phyloP scores from a whole-genome alignment of 345 rosid species.

The Gossypium herbaceum region DNA sequence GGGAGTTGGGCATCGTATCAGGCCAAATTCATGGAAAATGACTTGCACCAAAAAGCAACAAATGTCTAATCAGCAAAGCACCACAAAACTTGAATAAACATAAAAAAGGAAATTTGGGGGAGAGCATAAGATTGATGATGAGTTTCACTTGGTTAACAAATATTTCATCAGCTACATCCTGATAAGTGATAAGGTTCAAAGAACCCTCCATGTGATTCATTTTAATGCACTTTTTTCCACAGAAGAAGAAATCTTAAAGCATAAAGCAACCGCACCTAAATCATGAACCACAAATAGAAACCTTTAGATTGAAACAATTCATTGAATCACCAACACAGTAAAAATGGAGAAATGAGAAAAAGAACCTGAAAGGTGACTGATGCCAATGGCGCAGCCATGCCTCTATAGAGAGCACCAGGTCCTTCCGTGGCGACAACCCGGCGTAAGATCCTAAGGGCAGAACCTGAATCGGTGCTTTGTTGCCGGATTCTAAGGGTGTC shows the following conservation, averaged over 20 bases:
- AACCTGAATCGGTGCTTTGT: slow-evolving; percentile 64
- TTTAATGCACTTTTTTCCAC: not conserved
- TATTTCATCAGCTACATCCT: slow-evolving; percentile 11
- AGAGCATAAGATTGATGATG: not conserved
- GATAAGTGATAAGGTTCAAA: slow-evolving; percentile 18
- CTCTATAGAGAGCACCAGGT: slow-evolving; percentile 68
- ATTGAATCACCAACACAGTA: not conserved
- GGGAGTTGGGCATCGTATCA: not conserved
- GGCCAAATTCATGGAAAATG: slow-evolving; percentile 14
- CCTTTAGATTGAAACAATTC: not conserved
- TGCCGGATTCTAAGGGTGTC: slow-evolving; percentile 79
- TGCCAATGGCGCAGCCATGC: slow-evolving; percentile 92
- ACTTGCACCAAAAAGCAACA: not conserved
- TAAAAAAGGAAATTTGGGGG: not conserved
- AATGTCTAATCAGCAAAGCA: not conserved
- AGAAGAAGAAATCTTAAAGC: not conserved
- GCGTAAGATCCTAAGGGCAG: slow-evolving; percentile 67
- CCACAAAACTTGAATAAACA: not conserved
- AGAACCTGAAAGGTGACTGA: slow-evolving; percentile 89
- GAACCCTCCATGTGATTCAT: slow-evolving; percentile 13
- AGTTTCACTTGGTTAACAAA: not conserved
- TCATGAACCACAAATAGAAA: not conserved
- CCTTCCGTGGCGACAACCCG: slow-evolving; percentile 57
- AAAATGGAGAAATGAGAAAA: not conserved
- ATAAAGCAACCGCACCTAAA: slow-evolving; percentile 1